Evolutionary conservation across 73 alveolate genomes (phyloP).

Genomic region (Breviolum minutum): DNA sequence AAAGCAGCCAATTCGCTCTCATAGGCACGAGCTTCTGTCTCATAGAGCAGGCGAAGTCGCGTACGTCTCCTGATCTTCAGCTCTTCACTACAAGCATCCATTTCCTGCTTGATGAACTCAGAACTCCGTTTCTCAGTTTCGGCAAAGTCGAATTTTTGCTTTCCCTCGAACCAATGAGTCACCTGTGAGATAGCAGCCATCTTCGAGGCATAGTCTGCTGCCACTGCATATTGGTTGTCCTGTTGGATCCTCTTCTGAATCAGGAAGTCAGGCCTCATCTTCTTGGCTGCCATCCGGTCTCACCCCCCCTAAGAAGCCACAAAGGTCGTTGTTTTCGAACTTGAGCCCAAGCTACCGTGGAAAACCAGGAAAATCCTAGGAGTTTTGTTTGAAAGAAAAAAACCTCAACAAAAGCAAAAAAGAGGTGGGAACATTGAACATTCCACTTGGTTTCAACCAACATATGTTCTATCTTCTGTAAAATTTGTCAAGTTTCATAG

Average conservation of each 20-base stretch:
- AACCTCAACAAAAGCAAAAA: too few species aligned
- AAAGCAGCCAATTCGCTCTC: background rate
- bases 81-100: constrained; percentile 89
- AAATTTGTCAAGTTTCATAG: too few species aligned
- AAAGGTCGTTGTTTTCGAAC: too few species aligned
- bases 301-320: too few species aligned
- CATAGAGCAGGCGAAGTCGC: constrained; percentile 8
- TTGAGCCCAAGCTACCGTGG: too few species aligned
- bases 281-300: background rate
- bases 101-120: constrained; percentile 95
- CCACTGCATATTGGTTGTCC: constrained; percentile 88
- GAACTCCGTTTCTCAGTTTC: constrained; percentile 77
- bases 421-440: too few species aligned
- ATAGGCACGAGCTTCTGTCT: constrained; percentile 41
- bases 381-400: too few species aligned
- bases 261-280: constrained; percentile 48
- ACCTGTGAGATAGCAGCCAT: constrained; percentile 86
- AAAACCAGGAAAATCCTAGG: too few species aligned
- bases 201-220: constrained; percentile 84
- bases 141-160: constrained; percentile 85
- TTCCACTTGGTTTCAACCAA: too few species aligned
- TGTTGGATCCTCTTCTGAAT: constrained; percentile 65
- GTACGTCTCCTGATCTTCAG: constrained; percentile 60
- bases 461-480: too few species aligned
- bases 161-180: constrained; percentile 94